A percentile compares a stretch with the other conserved stretches of the same genome.
These are phyloP conservation scores for Mycena pura DNA, from an alignment of 768 basidiomycete genomes.

Conservation along the genomic window DNA sequence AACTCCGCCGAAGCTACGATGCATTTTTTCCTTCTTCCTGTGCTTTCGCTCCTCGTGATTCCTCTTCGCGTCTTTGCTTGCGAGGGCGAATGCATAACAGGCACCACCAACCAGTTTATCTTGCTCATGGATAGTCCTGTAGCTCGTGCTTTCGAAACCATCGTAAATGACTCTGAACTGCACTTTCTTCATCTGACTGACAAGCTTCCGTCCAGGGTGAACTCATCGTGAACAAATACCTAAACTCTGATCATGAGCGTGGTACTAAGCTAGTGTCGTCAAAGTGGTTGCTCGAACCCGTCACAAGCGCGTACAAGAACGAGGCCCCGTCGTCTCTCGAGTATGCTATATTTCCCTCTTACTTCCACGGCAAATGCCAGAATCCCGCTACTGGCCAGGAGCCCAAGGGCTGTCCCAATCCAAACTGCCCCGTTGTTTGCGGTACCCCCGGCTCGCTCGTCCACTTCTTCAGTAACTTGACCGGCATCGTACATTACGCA, in stretches of 20 bases:
- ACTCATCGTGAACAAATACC: constrained; percentile 18
- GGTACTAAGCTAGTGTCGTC: constrained; percentile 15
- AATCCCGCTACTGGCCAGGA: constrained; percentile 51
- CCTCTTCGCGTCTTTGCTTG: constrained; percentile 59
- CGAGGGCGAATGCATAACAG: constrained; percentile 72
- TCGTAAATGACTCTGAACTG: constrained; percentile 45
- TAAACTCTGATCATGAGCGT: constrained; percentile 18
- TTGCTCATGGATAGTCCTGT: constrained; percentile 52
- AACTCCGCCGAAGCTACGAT: constrained; percentile 15
- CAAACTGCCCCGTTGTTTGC: constrained; percentile 79
- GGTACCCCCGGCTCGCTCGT: constrained; percentile 84
- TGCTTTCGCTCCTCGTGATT: constrained; percentile 34
- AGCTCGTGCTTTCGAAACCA: constrained; percentile 40
- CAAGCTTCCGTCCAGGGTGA: constrained; percentile 4
- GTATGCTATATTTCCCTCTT: constrained; percentile 68
- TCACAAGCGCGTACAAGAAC: constrained; percentile 53
- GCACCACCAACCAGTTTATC: constrained; percentile 63
- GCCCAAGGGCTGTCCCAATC: constrained; percentile 78
- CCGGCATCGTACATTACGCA: constrained; percentile 55
- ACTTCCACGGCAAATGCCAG: constrained; percentile 81
- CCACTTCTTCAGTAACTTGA: constrained; percentile 64
- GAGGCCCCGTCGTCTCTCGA: constrained; percentile 52
- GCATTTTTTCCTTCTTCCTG: constrained; percentile 25
- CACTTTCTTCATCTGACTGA: constrained; percentile 19
- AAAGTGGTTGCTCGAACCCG: constrained; percentile 49